Evolutionary conservation across 305 asterid species (phyloP).

Genomic region (Fraxinus angustifolia): DNA sequence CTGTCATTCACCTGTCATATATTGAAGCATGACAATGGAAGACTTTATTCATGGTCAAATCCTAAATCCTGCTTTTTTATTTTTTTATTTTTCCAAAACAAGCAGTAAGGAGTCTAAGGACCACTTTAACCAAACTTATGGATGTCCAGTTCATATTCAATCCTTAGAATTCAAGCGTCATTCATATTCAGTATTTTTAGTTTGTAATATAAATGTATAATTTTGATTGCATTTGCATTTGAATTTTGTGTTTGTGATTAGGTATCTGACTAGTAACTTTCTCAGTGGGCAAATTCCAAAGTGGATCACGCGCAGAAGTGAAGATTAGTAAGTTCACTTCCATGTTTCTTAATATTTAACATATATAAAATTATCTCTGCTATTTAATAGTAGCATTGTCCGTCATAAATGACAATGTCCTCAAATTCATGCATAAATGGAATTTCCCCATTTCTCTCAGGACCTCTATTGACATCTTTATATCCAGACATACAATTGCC

Average conservation of each 20-base stretch:
- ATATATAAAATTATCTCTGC: not conserved
- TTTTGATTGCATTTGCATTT: not conserved
- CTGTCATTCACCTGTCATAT: not conserved
- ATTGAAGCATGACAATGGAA: not conserved
- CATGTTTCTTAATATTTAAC: not conserved
- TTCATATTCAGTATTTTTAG: not conserved
- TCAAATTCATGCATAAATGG: not conserved
- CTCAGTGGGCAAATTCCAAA: constrained; percentile 43
- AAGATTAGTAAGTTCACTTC: constrained; percentile 29
- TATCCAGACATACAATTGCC: not conserved
- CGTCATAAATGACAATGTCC: not conserved
- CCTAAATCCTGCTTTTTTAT: not conserved
- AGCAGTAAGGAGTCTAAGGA: not conserved
- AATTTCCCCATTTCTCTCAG: not conserved
- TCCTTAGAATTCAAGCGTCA: not conserved
- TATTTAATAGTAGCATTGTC: not conserved
- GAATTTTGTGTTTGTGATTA: constrained; percentile 14
- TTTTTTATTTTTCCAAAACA: not conserved
- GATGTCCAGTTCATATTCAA: not conserved
- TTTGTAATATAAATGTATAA: not conserved
- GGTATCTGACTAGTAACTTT: constrained; percentile 46
- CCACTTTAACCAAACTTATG: not conserved
- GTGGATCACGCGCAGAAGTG: constrained; percentile 30
- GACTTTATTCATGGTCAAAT: not conserved
- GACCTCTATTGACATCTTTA: not conserved